A percentile compares a stretch with the other conserved stretches of the same genome.
Conservation (phyloP, 2,329 filamentous ascomycete species). For the Venturia aucupariae region DNA sequence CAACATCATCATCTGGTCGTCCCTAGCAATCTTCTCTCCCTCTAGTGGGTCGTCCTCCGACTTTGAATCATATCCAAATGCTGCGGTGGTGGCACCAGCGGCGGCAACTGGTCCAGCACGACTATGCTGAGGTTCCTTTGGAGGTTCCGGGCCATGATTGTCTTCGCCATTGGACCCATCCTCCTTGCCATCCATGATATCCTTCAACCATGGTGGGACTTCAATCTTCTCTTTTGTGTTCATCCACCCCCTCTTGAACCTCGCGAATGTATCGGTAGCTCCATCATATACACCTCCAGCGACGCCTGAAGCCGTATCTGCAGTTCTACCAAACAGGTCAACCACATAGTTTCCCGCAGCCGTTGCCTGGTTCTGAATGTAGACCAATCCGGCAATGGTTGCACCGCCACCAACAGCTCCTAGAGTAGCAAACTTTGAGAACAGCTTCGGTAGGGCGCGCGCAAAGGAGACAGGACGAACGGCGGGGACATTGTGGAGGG, state of each 20-base stretch:
- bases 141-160: conserved; percentile 27
- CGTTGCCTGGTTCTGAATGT: conserved; percentile 91
- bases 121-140: conserved; percentile 44
- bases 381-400: conserved; percentile 77
- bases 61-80: conserved; percentile 67
- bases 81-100: conserved; percentile 61
- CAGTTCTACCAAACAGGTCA: conserved; percentile 65
- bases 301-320: conserved; percentile 58
- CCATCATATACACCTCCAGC: conserved; percentile 63
- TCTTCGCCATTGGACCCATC: conserved; percentile 23
- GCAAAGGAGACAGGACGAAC: conserved; percentile 49
- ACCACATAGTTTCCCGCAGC: conserved; percentile 69
- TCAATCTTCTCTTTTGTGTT: conserved; percentile 71
- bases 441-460: conserved; percentile 67
- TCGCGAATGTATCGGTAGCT: conserved; percentile 65
- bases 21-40: conserved; percentile 60
- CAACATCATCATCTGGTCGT: conserved; percentile 99
- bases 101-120: conserved; percentile 42
- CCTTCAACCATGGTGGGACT: conserved; percentile 67
- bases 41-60: conserved; percentile 52
- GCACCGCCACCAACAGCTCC: conserved; percentile 88
- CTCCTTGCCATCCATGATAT: conserved; percentile 45
- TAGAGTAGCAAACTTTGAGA: conserved; percentile 79
- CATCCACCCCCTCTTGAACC: conserved; percentile 72
- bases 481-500: conserved; percentile 69